These are phyloP conservation scores for Cronartium ribicola DNA, from an alignment of 1,284 basidiomycete species.

Conservation along the genomic window DNA sequence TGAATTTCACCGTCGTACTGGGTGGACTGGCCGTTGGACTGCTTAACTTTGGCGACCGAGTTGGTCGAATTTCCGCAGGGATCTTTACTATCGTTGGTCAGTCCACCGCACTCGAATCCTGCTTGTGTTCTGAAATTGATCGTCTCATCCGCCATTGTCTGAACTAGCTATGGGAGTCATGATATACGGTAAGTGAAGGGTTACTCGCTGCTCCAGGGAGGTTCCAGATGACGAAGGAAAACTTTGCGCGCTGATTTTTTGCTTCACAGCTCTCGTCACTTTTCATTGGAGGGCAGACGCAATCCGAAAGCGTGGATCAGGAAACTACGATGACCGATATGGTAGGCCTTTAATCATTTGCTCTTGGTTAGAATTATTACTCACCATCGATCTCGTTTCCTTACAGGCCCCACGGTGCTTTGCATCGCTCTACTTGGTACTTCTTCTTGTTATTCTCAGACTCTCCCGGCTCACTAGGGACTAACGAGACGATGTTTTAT, in stretches of 20 bases:
- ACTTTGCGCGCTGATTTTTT: not conserved
- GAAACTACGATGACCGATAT: conserved; percentile 36
- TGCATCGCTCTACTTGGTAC: conserved; percentile 30
- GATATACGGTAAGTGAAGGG: conserved; percentile 35
- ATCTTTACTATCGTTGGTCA: conserved; percentile 36
- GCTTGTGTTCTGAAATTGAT: not conserved
- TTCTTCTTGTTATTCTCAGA: not conserved
- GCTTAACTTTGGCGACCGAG: conserved; percentile 80
- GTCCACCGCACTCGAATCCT: not conserved
- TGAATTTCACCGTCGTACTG: conserved; percentile 74
- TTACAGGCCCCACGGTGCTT: conserved; percentile 31
- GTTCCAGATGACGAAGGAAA: not conserved
- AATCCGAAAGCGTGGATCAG: conserved; percentile 25
- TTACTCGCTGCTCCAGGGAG: too few relatives aligned
- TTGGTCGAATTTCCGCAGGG: conserved; percentile 36
- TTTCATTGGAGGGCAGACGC: conserved; percentile 37
- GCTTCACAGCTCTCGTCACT: conserved; percentile 20
- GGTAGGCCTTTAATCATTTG: not conserved
- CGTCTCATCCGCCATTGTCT: not conserved
- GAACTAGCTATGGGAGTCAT: conserved; percentile 31
- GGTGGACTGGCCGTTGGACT: conserved; percentile 91
- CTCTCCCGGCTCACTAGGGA: not conserved
- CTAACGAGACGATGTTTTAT: not conserved
- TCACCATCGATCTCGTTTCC: not conserved
- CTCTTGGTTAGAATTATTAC: not conserved